Evolutionary conservation across 2,329 filamentous ascomycete species (phyloP).

Genomic region (Dactylella cylindrospora): DNA sequence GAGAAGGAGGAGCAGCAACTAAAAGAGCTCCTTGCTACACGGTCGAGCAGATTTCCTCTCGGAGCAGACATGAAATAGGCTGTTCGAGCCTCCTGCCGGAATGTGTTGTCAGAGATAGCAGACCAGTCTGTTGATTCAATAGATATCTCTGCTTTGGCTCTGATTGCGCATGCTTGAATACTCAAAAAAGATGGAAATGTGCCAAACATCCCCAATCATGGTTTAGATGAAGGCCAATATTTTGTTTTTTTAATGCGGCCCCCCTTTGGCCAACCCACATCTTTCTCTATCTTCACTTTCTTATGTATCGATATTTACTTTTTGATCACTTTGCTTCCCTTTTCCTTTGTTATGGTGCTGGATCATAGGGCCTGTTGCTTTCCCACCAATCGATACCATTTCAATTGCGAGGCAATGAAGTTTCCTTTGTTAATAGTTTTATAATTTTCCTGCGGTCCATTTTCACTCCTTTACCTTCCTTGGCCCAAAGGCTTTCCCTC

Average conservation of each 20-base stretch:
- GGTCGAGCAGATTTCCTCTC: conserved; percentile 36
- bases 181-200: too few relatives aligned
- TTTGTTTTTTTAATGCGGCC: too few relatives aligned
- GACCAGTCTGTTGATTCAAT: too few relatives aligned
- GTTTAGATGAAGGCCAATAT: too few relatives aligned
- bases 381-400: conserved; percentile 27
- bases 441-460: conserved; percentile 13
- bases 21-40: conserved; percentile 31
- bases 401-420: conserved; percentile 33
- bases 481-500: background rate
- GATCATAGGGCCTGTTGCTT: conserved; percentile 26
- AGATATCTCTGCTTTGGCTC: too few relatives aligned
- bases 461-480: background rate
- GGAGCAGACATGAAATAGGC: conserved; percentile 39
- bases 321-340: conserved; percentile 9
- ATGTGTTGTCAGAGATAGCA: too few relatives aligned
- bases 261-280: background rate
- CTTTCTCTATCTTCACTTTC: background rate
- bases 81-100: too few relatives aligned
- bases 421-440: conserved; percentile 40
- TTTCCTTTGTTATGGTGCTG: conserved; percentile 44
- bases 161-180: too few relatives aligned
- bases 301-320: background rate
- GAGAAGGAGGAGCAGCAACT: conserved; percentile 32
- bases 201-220: too few relatives aligned